A percentile compares a stretch with the other conserved stretches of the same genome.
These are phyloP conservation scores for Quercus engelmannii DNA, from an alignment of 306 rosid species.

Conservation along the genomic window DNA sequence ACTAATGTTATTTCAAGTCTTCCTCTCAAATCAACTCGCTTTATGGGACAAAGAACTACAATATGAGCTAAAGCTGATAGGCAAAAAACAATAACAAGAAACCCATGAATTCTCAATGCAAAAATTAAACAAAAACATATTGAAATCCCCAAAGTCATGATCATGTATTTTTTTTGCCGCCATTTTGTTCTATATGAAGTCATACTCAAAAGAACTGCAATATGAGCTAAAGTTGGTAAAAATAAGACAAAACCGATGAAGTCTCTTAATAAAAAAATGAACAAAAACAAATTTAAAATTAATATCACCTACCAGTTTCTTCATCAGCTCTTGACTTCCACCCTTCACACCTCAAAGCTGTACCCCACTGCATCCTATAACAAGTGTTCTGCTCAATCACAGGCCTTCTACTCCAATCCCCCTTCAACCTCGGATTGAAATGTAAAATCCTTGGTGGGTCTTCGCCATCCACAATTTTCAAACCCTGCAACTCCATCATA, in stretches of 20 bases:
- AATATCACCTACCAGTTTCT: conserved; percentile 60
- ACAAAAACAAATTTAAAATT: not conserved
- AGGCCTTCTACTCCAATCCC: conserved; percentile 92
- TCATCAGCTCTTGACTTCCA: conserved; percentile 83
- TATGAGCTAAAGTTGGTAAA: no score
- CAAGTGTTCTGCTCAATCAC: conserved; percentile 91
- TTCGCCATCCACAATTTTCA: conserved; percentile 88
- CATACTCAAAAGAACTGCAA: no score
- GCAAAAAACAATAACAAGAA: not conserved
- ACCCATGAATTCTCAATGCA: not conserved
- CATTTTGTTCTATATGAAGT: no score
- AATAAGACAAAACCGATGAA: not conserved
- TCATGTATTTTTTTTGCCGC: no score
- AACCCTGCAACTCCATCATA: conserved; percentile 87
- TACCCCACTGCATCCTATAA: conserved; percentile 94
- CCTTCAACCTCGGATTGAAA: conserved; percentile 92
- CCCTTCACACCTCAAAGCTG: conserved; percentile 83
- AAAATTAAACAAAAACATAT: not conserved
- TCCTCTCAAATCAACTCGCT: no score
- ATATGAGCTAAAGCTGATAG: no score
- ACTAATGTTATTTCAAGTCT: no score
- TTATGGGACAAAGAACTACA: no score
- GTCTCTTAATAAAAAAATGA: not conserved
- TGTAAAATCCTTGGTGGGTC: conserved; percentile 91
- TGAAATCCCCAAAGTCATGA: not conserved